phyloP scores from a whole-genome alignment of 345 rosid species.

The Dipteronia dyeriana region DNA sequence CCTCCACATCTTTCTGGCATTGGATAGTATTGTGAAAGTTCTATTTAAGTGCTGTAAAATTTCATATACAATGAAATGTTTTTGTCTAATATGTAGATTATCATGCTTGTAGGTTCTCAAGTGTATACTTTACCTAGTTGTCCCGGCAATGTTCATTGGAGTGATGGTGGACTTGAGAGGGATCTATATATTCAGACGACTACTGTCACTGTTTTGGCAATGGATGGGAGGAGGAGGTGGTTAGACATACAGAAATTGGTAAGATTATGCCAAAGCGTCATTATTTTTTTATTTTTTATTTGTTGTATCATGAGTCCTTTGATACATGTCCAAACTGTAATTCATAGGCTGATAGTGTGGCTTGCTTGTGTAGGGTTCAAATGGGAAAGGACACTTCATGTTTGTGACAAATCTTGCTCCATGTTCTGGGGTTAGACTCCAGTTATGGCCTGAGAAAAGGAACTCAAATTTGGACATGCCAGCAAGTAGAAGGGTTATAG shows the following conservation, averaged over 20 bases:
- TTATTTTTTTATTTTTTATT: no score
- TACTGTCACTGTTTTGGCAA: slow-evolving; percentile 92
- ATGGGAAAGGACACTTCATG: slow-evolving; percentile 78
- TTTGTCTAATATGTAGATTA: slow-evolving; percentile 5
- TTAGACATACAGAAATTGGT: slow-evolving; percentile 88
- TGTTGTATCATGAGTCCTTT: neutral
- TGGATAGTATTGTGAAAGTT: neutral
- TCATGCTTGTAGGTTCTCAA: slow-evolving; percentile 60
- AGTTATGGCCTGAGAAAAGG: slow-evolving; percentile 89
- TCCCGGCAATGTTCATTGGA: slow-evolving; percentile 68
- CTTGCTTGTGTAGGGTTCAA: slow-evolving; percentile 64
- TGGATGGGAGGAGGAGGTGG: slow-evolving; percentile 99
- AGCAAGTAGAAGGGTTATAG: slow-evolving; percentile 58
- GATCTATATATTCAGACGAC: slow-evolving; percentile 81
- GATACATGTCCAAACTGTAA: neutral
- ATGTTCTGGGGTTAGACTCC: slow-evolving; percentile 92
- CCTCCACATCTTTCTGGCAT: slow-evolving; percentile 12
- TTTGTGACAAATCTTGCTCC: slow-evolving; percentile 97
- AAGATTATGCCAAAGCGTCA: slow-evolving; percentile 32
- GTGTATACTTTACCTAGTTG: slow-evolving; percentile 46
- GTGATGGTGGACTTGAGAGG: slow-evolving; percentile 85
- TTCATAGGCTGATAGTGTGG: slow-evolving; percentile 21
- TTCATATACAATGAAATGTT: neutral
- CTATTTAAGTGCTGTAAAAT: neutral
- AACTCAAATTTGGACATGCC: slow-evolving; percentile 52